Conservation (phyloP, 352 stramenopile genomes). For the Phytophthora tentaculata region DNA sequence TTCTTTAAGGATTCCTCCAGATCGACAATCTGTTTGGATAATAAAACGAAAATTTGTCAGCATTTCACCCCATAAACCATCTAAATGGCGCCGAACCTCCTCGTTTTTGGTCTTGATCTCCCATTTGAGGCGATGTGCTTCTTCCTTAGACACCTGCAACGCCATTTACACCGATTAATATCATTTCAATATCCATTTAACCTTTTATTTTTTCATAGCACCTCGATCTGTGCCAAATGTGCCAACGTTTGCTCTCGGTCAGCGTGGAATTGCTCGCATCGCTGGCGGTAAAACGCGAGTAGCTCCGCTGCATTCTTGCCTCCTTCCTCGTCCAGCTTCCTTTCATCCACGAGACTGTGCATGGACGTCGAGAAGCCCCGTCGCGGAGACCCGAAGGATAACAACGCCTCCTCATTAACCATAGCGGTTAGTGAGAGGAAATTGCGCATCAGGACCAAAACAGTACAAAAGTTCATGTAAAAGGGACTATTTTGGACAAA, state of each 20-base stretch:
- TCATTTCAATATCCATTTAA: background rate
- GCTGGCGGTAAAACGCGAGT: slow-evolving; percentile 69
- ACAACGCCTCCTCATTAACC: slow-evolving; percentile 46
- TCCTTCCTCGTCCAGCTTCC: slow-evolving; percentile 13
- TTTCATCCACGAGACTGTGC: slow-evolving; percentile 24
- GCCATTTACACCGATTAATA: background rate
- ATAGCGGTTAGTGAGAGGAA: slow-evolving; percentile 15
- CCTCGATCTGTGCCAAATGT: slow-evolving; percentile 64
- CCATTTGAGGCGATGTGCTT: slow-evolving; percentile 79
- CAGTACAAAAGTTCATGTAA: slow-evolving; percentile 1
- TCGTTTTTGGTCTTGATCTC: slow-evolving; percentile 68
- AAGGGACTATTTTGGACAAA: background rate
- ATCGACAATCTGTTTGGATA: slow-evolving; percentile 50
- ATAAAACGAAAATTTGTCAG: slow-evolving; percentile 6
- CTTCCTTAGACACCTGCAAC: slow-evolving; percentile 75
- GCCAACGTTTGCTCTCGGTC: slow-evolving; percentile 64
- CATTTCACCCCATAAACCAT: background rate
- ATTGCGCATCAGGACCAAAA: slow-evolving; percentile 10
- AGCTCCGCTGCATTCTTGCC: slow-evolving; percentile 34
- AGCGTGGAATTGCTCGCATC: slow-evolving; percentile 68
- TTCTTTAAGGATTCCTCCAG: slow-evolving; percentile 62
- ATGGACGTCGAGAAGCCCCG: slow-evolving; percentile 38
- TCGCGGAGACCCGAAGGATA: slow-evolving; percentile 64
- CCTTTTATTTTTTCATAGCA: slow-evolving; percentile 17
- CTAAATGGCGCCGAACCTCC: slow-evolving; percentile 46